Conservation (phyloP, 2,329 filamentous ascomycete species). For the Xylaria sp. region DNA sequence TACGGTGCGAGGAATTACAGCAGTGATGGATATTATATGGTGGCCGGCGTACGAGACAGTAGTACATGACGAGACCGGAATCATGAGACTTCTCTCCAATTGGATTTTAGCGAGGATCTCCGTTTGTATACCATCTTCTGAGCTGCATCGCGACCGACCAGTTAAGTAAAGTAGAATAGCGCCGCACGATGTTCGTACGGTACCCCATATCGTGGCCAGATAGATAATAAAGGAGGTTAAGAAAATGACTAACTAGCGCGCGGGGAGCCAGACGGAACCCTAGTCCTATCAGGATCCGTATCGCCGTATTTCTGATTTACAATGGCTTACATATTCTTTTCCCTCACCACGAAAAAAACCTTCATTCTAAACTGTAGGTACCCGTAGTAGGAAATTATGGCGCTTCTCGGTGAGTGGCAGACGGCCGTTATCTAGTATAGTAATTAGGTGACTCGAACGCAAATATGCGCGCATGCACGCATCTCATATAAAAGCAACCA, state of each 20-base stretch:
- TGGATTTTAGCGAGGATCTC: neutral
- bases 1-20: neutral
- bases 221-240: neutral
- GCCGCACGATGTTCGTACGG: neutral
- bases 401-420: neutral
- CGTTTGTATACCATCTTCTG: neutral
- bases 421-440: neutral
- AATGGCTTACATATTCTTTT: constrained; percentile 43
- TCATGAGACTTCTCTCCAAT: neutral
- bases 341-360: constrained; percentile 2
- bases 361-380: neutral
- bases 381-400: neutral
- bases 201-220: neutral
- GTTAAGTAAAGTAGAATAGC: neutral
- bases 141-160: neutral
- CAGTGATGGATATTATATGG: neutral
- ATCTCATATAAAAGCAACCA: constrained; percentile 5
- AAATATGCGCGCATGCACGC: neutral
- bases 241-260: constrained; percentile 26
- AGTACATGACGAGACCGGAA: neutral
- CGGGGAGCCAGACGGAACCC: constrained; percentile 1
- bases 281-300: neutral
- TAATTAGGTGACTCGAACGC: neutral
- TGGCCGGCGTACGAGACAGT: no score
- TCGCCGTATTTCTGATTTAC: constrained; percentile 33